phyloP scores from a whole-genome alignment of 2,329 filamentous ascomycete genomes.

The Fusarium ambrosium region DNA sequence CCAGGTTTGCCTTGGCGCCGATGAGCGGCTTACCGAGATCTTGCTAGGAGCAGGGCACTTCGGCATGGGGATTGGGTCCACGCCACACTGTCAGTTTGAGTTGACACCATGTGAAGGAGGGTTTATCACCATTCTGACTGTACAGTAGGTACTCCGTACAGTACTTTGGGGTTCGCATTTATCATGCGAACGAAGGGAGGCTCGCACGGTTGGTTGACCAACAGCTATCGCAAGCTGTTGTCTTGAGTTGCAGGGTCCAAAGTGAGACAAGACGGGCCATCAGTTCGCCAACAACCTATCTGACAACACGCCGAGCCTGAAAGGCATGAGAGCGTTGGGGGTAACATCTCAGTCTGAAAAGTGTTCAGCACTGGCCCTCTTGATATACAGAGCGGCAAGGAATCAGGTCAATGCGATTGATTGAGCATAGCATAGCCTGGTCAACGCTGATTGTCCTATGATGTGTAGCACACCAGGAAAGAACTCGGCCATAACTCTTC shows the following conservation, averaged over 20 bases:
- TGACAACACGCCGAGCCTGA: neutral
- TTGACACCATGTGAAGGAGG: slow-evolving; percentile 30
- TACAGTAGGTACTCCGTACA: neutral
- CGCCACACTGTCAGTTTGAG: slow-evolving; percentile 34
- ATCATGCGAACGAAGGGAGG: slow-evolving; percentile 20
- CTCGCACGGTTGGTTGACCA: neutral
- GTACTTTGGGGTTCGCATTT: neutral
- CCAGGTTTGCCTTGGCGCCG: slow-evolving; percentile 20
- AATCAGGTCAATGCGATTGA: slow-evolving; percentile 7
- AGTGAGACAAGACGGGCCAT: slow-evolving; percentile 14
- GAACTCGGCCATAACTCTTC: slow-evolving; percentile 20
- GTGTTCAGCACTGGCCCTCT: neutral
- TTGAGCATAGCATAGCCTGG: neutral
- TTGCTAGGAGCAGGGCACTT: slow-evolving; percentile 33
- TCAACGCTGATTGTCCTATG: slow-evolving; percentile 6
- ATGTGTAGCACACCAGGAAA: neutral
- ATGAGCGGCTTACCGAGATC: slow-evolving; percentile 37
- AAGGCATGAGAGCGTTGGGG: neutral
- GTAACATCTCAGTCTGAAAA: neutral
- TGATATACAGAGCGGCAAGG: neutral
- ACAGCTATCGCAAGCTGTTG: neutral
- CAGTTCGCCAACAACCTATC: neutral
- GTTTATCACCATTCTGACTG: slow-evolving; percentile 24
- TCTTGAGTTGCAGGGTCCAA: neutral
- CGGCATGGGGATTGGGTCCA: slow-evolving; percentile 35